Evolutionary conservation across 768 basidiomycete species (phyloP), one percentile per base, ranked within the genome.

Genomic region (Termitomyces sp.): DNA sequence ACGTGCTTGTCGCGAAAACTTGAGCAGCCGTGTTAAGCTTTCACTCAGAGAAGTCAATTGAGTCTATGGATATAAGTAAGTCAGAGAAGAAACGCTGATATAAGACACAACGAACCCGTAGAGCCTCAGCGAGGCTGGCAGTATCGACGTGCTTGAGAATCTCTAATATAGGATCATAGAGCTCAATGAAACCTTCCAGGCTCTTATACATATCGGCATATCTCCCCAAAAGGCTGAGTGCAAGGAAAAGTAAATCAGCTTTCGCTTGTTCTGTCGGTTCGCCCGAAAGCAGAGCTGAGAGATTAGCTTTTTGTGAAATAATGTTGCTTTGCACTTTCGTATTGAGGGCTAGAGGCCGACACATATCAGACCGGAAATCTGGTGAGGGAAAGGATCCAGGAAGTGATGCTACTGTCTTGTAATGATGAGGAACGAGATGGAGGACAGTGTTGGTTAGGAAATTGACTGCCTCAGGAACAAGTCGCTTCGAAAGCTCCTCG

Each of bases 391-490:
- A 91, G 2, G 73, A 74, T 0, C 90, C 91, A 11, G 92, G 92
- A 45, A 93, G 65, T 2, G 82, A 75, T 5, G 65, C 66, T 3
- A 71, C 67, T 63, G 76, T 73, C 37, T 75, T 69, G 66, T 84
- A 88, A 37, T 66, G 65, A 64, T 86, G 83, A 0, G 93, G 93
- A 2, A 86, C 83, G 14, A 98, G 81, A 68, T 91, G 85, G 37
- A 94, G 76, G 43, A 94, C 72, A 12, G 86, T 70, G 63, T 89
- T 89, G 40, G 86, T 73, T 47, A 91, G 68, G 73, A 98, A 97
- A 71, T 91, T 96, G 59, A 93, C 70, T 7, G 85, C 91, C 73
- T 99, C 97, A 0, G 97, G 97, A 4, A 96, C 85, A 32, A 95
- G 76, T 20, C 96, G 86, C 68, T 92, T 93, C 3, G 94, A 96